These are phyloP conservation scores for Phytophthora quininea DNA, from an alignment of 352 stramenopile species.

Conservation along the genomic window DNA sequence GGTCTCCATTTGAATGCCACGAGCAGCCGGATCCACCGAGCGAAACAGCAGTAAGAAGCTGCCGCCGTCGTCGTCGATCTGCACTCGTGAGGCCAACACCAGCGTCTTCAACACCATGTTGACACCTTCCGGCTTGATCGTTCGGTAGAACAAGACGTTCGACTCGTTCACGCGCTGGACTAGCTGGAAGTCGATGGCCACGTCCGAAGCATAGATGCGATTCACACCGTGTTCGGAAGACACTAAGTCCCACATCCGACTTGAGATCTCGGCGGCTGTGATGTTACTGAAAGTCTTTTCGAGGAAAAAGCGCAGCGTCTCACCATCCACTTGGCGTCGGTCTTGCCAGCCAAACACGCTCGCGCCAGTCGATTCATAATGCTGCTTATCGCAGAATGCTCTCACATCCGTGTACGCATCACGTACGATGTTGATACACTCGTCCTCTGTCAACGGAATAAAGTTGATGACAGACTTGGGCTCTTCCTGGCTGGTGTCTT, in stretches of 20 bases:
- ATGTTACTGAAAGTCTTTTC: conserved; percentile 63
- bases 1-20: conserved; percentile 24
- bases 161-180: conserved; percentile 59
- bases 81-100: conserved; percentile 56
- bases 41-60: conserved; percentile 70
- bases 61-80: conserved; percentile 45
- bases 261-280: conserved; percentile 46
- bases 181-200: conserved; percentile 55
- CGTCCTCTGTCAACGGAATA: conserved; percentile 41
- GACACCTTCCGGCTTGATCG: conserved; percentile 52
- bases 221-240: conserved; percentile 60
- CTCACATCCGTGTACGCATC: conserved; percentile 53
- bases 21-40: conserved; percentile 52
- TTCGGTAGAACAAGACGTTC: conserved; percentile 73
- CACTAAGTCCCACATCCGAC: conserved; percentile 60
- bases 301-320: conserved; percentile 65
- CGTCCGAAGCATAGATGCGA: conserved; percentile 64
- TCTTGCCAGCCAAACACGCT: conserved; percentile 74
- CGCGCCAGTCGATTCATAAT: conserved; percentile 53
- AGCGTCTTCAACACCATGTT: conserved; percentile 58
- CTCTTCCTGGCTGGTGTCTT: conserved; percentile 9
- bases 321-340: conserved; percentile 48
- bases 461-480: conserved; percentile 25
- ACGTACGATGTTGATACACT: conserved; percentile 52
- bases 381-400: conserved; percentile 42